Evolutionary conservation across 345 rosid genomes (phyloP), one percentile per base, ranked within the genome.

Genomic region (Brassica incana): DNA sequence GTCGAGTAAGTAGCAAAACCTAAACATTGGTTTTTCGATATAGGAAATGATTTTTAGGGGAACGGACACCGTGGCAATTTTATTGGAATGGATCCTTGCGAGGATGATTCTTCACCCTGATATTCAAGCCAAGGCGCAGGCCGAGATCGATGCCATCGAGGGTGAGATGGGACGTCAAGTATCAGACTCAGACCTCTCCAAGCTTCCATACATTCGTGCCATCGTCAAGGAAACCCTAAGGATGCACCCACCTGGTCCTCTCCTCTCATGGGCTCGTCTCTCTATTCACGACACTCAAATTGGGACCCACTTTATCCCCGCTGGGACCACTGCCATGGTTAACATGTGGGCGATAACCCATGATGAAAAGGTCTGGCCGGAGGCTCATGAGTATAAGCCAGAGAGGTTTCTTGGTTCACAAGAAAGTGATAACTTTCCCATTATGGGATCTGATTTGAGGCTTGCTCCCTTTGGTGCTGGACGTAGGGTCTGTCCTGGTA

Each of bases 1-100:
- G 4, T 52, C 15, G 45, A 23, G 23, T 71, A 64, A n/a, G 2
- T 50, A 38, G 14, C 32, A 30, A 1, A 38, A 25, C 20, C 14
- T 71, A 8, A 23, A 14, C 8, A 27, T 54, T 40, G 45, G 0
- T 60, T 33, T 63, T 10, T 7, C 0, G 8, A 1, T 80, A 40
- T 30, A 93, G 98, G 98, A 94, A 82, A 91, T 91, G 98, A 84
- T 94, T 29, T 94, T 94, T 75, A 83, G 98, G 58, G 98, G 98
- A 35, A 89, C 97, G 9, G 94, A 91, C 77, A 90, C 98, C 0
- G 94, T 94, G 65, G 95, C 95, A 20, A 89, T 94, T 48, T 67
- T 94, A 68, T 78, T 94, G 56, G 98, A 94, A 87, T 94, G 97
- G 98, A 87, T 87, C 30, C 89, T 91, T 6, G 97, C 97, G 0